Base-by-base conservation (phyloP, 257 asterid species). In the Solanum chiquidenum region DNA sequence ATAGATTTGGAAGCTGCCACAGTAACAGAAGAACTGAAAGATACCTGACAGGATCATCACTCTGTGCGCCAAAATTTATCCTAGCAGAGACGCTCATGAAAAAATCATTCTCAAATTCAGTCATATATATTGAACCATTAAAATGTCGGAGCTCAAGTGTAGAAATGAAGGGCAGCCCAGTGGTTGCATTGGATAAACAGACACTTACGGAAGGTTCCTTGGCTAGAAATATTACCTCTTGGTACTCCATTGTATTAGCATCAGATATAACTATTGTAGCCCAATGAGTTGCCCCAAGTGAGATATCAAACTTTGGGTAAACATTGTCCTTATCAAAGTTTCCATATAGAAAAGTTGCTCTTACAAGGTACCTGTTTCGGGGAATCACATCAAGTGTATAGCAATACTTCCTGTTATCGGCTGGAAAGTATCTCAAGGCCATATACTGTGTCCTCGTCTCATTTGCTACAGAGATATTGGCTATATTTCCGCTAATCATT, bases 151-250 rank as follows among this genome's bases (percentile, higher is more conserved):
- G 98, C 95, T 97, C 99, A 80, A 97, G 98, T 60, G 99, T 96
- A 6, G 99, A 97, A 91, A 97, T 95, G 89, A 97, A 97, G 37
- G 98, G 99, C 92, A 83, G 94, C 79, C 99, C 99, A 4, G 98
- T 97, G n/a, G 99, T 94, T 71, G 99, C 99, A 91, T 97, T 97
- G 42, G 99, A 97, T 92, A 97, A 92, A 83, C 99, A 97, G 88
- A 97, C 87, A 82, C 98, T 94, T 87, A 96, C 83, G 31, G 94
- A 90, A n/a, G 98, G 93, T 76, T 92, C 98, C 12, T 93, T 90
- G 71, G 99, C 99, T 52, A 97, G 93, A 94, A 95, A 96, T 92
- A 97, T 97, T 60, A 96, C 86, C 94, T 97, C 99, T 89, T 93
- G 94, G 73, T 86, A 88, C 91, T 97, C 99, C 55, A 93, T 91